Evolutionary conservation across 257 asterid genomes (phyloP), one percentile per base, ranked within the genome.

Genomic region (Ilex aquifolium): DNA sequence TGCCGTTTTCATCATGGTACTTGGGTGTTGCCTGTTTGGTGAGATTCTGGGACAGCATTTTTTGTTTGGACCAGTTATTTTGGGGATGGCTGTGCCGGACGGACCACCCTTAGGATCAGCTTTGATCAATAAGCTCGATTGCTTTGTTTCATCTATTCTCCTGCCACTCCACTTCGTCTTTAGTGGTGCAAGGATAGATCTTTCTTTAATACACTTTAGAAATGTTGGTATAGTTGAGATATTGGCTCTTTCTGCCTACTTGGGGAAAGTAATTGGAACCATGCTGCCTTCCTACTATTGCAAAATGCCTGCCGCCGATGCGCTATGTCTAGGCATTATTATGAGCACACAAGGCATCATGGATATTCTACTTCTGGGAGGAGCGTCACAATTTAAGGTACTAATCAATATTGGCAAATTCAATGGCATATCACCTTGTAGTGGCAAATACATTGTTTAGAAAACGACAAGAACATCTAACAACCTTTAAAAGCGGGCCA

Each of bases 91-190:
- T 4, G 16, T 80, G 32, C 85, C 85, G 0, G 82, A 76, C 50
- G 85, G 85, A 10, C 85, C 85, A 10, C 85, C 85, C 32, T 60
- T 76, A n/a, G 85, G 85, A 10, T 60, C 85, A 11, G 79, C 85
- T 9, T 44, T 80, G 53, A 60, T 80, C 12, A 48, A 42, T 4
- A 80, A 64, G 68, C 79, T 80, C 11, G 85, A 80, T 14, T 7
- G 56, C 52, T 66, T 80, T 16, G 57, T 73, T 32, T 56, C 77
- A 42, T 46, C 56, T 14, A 56, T 76, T 49, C 51, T 80, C 32
- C 55, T 80, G 70, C 85, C 85, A 3, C 55, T 80, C 0, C 73
- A 50, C 57, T 76, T 80, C 48, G 81, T 73, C 13, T 59, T 76
- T 48, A 68, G 62, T 44, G 75, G 73, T 57, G 54, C 80, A 27